These are phyloP conservation scores for Saccharomyces hybrid DNA, from an alignment of 1,139 yeast genomes.

Conservation along the genomic window DNA sequence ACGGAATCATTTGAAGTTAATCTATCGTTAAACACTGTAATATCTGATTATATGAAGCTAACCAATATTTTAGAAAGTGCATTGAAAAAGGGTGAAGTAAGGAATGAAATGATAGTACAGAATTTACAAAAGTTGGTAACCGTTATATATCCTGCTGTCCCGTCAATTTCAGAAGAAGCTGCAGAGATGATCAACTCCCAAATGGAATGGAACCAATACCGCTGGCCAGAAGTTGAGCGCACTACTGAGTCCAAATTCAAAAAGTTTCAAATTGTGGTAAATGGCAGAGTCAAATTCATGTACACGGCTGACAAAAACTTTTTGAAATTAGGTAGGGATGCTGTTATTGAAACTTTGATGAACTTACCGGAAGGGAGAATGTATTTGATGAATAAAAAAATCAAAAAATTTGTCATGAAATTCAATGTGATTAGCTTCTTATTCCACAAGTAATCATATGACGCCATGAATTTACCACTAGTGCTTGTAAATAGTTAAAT, in stretches of 20 bases:
- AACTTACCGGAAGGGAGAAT: slow-evolving; percentile 28
- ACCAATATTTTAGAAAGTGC: slow-evolving; percentile 49
- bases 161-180: slow-evolving; percentile 75
- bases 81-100: slow-evolving; percentile 33
- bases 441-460: slow-evolving; percentile 9
- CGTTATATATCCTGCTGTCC: slow-evolving; percentile 35
- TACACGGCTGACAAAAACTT: slow-evolving; percentile 36
- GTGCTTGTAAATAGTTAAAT: slow-evolving; percentile 11
- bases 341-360: slow-evolving; percentile 32
- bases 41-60: slow-evolving; percentile 84
- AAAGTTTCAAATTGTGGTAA: slow-evolving; percentile 50
- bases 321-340: slow-evolving; percentile 31
- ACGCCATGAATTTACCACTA: not conserved
- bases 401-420: slow-evolving; percentile 38
- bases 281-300: slow-evolving; percentile 58
- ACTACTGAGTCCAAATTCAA: slow-evolving; percentile 35
- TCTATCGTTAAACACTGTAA: slow-evolving; percentile 69
- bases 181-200: slow-evolving; percentile 48
- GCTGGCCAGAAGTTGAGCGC: slow-evolving; percentile 45
- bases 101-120: slow-evolving; percentile 34
- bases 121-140: slow-evolving; percentile 54
- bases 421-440: slow-evolving; percentile 34
- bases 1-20: slow-evolving; percentile 53
- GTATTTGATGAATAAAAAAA: slow-evolving; percentile 31
- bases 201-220: slow-evolving; percentile 44